A percentile compares a stretch with the other conserved stretches of the same genome.
Evolutionary conservation across 768 basidiomycete genomes (phyloP).

Genomic region (Suillus paluster): DNA sequence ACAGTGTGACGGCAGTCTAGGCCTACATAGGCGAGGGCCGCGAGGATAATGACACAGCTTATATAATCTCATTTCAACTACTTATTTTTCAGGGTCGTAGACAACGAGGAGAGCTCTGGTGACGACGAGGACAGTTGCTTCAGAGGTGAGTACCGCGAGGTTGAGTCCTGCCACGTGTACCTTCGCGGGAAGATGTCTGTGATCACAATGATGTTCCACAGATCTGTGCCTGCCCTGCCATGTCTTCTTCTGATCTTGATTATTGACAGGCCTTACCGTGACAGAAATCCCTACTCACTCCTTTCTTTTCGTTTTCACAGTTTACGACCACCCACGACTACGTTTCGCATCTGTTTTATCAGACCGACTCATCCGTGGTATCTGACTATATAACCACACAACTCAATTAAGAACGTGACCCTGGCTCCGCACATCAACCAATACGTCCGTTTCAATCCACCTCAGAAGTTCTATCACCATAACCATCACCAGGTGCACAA

Average conservation of each 20-base stretch:
- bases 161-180: background rate
- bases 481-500: background rate
- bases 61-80: conserved; percentile 3
- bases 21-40: too few species aligned
- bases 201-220: background rate
- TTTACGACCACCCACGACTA: background rate
- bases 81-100: background rate
- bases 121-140: background rate
- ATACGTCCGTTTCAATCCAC: background rate
- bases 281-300: background rate
- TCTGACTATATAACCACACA: background rate
- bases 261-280: background rate
- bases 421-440: background rate
- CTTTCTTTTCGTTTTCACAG: background rate
- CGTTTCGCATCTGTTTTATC: background rate
- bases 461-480: background rate
- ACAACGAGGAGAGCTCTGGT: conserved; percentile 2
- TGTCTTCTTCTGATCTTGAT: background rate
- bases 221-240: conserved; percentile 3
- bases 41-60: background rate
- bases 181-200: background rate
- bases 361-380: background rate
- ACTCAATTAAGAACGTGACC: background rate
- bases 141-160: background rate
- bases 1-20: too few species aligned